phyloP scores from a whole-genome alignment of 306 rosid genomes.

The Quercus robur region DNA sequence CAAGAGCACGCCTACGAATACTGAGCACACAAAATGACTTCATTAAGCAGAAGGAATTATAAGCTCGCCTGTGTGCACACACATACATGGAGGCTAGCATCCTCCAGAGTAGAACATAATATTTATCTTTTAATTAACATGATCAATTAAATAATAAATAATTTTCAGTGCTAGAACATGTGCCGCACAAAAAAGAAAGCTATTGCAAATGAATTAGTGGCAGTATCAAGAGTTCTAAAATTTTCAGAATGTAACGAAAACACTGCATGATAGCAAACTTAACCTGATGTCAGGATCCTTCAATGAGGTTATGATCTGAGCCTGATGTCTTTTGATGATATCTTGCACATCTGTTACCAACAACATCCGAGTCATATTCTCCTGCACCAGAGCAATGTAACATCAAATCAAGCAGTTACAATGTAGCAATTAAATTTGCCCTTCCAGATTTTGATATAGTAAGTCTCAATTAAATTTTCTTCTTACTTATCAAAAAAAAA shows the following conservation, averaged over 20 bases:
- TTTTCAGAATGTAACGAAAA: slow-evolving; percentile 23
- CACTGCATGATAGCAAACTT: slow-evolving; percentile 8
- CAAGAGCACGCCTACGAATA: slow-evolving; percentile 98
- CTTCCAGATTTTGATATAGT: slow-evolving; percentile 5
- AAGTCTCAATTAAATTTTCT: neutral
- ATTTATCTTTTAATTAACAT: neutral
- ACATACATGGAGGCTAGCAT: neutral
- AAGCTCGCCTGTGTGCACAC: neutral
- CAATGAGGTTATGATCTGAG: slow-evolving; percentile 96
- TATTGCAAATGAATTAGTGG: slow-evolving; percentile 3
- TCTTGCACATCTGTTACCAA: slow-evolving; percentile 99
- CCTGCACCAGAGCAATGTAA: slow-evolving; percentile 55
- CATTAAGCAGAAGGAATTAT: slow-evolving; percentile 23
- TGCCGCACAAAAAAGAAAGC: neutral
- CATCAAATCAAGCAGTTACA: slow-evolving; percentile 22
- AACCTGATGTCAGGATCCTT: slow-evolving; percentile 99
- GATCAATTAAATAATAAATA: neutral
- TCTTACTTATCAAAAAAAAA: no score
- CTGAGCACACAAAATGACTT: slow-evolving; percentile 43
- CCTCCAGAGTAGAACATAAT: neutral
- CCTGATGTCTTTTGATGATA: slow-evolving; percentile 95
- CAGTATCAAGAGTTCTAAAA: slow-evolving; percentile 5
- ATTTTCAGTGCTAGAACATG: neutral
- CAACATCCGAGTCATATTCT: slow-evolving; percentile 97
- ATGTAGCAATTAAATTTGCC: slow-evolving; percentile 11